phyloP scores from a whole-genome alignment of 2,329 filamentous ascomycete species.

The Fusarium sororula region DNA sequence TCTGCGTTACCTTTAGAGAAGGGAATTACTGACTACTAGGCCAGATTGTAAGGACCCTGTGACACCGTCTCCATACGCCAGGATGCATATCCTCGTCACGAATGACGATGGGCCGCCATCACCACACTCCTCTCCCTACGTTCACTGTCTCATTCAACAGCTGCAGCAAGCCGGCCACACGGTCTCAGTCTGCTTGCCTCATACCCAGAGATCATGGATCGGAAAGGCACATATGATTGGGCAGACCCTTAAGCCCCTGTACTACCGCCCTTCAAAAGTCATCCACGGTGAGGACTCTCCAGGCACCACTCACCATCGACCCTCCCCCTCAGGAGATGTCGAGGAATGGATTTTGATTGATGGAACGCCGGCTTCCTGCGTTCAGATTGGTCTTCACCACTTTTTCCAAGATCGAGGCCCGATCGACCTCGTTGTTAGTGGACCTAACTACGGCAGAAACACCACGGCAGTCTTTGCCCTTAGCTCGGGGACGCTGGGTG shows the following conservation, averaged over 20 bases:
- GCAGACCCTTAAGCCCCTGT: slow-evolving; percentile 82
- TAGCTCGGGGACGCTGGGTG: slow-evolving; percentile 80
- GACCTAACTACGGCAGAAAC: slow-evolving; percentile 86
- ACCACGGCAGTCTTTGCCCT: slow-evolving; percentile 82
- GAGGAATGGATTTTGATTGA: slow-evolving; percentile 87
- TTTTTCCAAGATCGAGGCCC: slow-evolving; percentile 77
- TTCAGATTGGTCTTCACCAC: slow-evolving; percentile 84
- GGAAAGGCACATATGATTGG: slow-evolving; percentile 97
- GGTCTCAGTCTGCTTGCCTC: slow-evolving; percentile 91
- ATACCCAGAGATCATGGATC: slow-evolving; percentile 96
- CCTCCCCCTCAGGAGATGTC: slow-evolving; percentile 63
- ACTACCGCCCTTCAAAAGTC: slow-evolving; percentile 73
- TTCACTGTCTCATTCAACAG: slow-evolving; percentile 76
- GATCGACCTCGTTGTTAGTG: slow-evolving; percentile 79
- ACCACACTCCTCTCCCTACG: slow-evolving; percentile 79
- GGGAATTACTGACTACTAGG: background rate
- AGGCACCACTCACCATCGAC: slow-evolving; percentile 69
- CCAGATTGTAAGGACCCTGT: background rate
- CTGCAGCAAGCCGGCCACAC: slow-evolving; percentile 80
- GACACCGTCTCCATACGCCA: slow-evolving; percentile 15
- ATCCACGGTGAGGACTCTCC: slow-evolving; percentile 59
- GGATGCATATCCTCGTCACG: slow-evolving; percentile 72
- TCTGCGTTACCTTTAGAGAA: background rate
- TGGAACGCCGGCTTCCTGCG: slow-evolving; percentile 82
- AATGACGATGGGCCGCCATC: slow-evolving; percentile 88